Percentiles rank a stretch among this genome's conserved stretches.
Evolutionary conservation across 345 rosid genomes (phyloP).

Genomic region (Sisymbrium altissimum): DNA sequence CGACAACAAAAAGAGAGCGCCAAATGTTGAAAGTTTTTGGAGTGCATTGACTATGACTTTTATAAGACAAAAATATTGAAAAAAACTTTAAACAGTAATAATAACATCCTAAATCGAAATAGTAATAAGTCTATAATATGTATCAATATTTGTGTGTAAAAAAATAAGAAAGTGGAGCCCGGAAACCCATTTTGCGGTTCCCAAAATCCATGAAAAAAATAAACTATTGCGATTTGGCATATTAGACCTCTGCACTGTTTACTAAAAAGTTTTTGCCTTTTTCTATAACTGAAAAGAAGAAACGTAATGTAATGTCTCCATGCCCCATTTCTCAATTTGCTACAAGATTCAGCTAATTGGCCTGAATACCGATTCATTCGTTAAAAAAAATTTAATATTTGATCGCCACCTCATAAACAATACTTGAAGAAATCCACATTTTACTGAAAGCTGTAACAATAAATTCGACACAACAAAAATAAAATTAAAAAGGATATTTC

Average conservation of each 20-base stretch:
- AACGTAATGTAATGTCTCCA: not conserved
- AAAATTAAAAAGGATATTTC: not conserved
- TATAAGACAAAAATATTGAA: not conserved
- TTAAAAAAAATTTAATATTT: not conserved
- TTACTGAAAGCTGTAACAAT: conserved; percentile 21
- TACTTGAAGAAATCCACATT: not conserved
- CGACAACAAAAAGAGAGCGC: not conserved
- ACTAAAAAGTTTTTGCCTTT: conserved; percentile 32
- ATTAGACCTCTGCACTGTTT: conserved; percentile 20
- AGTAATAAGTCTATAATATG: not conserved
- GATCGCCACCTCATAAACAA: too few species aligned
- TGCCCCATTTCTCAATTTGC: not conserved
- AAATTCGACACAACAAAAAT: not conserved
- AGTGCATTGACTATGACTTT: not conserved
- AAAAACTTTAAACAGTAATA: not conserved
- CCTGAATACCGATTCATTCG: not conserved
- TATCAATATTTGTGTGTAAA: not conserved
- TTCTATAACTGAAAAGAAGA: conserved; percentile 23
- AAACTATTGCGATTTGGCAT: conserved; percentile 16
- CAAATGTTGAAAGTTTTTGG: not conserved
- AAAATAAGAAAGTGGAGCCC: conserved; percentile 12
- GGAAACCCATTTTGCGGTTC: conserved; percentile 29
- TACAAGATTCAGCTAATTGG: not conserved
- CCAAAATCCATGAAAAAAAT: conserved; percentile 20
- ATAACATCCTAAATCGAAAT: not conserved